Conservation (phyloP, 306 rosid genomes). For the Cucumis hystrix region DNA sequence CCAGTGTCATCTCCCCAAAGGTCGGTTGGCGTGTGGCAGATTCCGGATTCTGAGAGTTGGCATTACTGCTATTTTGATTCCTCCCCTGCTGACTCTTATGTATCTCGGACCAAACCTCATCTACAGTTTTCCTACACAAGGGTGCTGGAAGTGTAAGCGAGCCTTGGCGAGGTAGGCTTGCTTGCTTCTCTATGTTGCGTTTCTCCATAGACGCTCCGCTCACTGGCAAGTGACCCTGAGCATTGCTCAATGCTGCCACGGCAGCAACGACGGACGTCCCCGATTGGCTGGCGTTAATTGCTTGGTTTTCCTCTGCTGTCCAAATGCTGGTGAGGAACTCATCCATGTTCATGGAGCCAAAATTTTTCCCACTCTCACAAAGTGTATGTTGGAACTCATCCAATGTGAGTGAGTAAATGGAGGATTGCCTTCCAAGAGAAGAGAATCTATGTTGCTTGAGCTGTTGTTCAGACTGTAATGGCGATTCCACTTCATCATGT, state of each 20-base stretch:
- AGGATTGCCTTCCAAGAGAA: conserved; percentile 55
- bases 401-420: conserved; percentile 75
- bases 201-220: conserved; percentile 11
- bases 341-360: conserved; percentile 97
- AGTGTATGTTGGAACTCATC: conserved; percentile 78
- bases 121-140: conserved; percentile 71
- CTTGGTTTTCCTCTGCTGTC: conserved; percentile 80
- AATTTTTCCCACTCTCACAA: conserved; percentile 61
- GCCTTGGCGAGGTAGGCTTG: conserved; percentile 52
- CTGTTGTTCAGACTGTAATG: conserved; percentile 15
- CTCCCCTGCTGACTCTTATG: conserved; percentile 27
- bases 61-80: conserved; percentile 8
- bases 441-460: conserved; percentile 21
- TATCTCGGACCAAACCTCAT: conserved; percentile 90
- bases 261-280: neutral
- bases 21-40: conserved; percentile 59
- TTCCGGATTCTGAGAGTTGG: conserved; percentile 28
- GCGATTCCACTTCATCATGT: conserved; percentile 34
- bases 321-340: conserved; percentile 82
- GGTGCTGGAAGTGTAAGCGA: conserved; percentile 70
- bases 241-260: neutral
- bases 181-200: conserved; percentile 29
- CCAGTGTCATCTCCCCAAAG: conserved; percentile 87
- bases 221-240: neutral
- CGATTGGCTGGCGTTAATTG: conserved; percentile 5